Conservation (phyloP, 345 rosid species). For the Pistacia vera region DNA sequence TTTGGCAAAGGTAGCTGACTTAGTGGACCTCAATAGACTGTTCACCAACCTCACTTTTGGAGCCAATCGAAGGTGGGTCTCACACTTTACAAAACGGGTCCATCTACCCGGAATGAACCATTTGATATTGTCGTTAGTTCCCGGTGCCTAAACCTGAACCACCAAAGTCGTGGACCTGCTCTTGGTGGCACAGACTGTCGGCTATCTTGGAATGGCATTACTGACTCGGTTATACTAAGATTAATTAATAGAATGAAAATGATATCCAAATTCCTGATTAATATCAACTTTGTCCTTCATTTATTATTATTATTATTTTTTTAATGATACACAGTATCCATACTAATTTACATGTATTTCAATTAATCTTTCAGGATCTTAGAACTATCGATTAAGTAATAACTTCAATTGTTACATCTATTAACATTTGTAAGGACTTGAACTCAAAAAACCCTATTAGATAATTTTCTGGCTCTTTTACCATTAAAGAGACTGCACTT, state of each 20-base stretch:
- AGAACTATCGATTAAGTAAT: too few species aligned
- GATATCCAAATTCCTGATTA: neutral
- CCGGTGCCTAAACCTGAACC: slow-evolving; percentile 3
- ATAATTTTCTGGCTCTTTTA: too few species aligned
- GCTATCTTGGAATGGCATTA: neutral
- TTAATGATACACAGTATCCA: too few species aligned
- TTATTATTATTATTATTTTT: too few species aligned
- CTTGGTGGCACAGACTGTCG: slow-evolving; percentile 4
- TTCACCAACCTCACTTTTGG: slow-evolving; percentile 1
- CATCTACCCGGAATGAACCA: neutral
- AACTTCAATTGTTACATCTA: too few species aligned
- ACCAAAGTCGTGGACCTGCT: slow-evolving; percentile 15
- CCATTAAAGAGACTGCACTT: too few species aligned
- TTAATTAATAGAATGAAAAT: neutral
- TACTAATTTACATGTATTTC: too few species aligned
- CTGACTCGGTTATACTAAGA: neutral
- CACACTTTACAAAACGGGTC: neutral
- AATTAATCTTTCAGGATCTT: too few species aligned
- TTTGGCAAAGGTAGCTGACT: too few species aligned
- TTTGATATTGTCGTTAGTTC: slow-evolving; percentile 16
- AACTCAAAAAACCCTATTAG: too few species aligned
- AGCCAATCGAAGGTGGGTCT: slow-evolving; percentile 2
- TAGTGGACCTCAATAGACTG: slow-evolving; percentile 1
- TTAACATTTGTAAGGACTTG: too few species aligned
- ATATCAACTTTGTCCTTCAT: neutral